Conservation (phyloP, 73 alveolate genomes). For the Paramecium octaurelia region DNA sequence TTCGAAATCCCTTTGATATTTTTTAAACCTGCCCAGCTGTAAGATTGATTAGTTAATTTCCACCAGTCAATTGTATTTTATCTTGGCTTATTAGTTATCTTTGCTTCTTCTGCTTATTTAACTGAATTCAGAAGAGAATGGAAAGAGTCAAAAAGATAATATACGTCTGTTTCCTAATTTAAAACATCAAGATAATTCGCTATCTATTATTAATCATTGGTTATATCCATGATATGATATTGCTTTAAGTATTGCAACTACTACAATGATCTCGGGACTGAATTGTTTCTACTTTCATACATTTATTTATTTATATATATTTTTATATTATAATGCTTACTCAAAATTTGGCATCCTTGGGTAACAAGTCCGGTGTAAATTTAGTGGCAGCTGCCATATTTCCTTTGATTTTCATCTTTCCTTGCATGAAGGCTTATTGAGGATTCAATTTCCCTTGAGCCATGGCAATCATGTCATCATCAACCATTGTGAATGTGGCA, state of each 20-base stretch:
- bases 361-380: constrained; percentile 79
- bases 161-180: constrained; percentile 42
- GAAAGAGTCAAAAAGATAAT: constrained; percentile 25
- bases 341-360: constrained; percentile 68
- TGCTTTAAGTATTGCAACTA: background rate
- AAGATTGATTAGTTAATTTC: background rate
- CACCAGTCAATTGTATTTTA: constrained; percentile 46
- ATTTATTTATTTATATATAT: background rate
- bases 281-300: constrained; percentile 5
- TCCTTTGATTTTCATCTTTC: constrained; percentile 83
- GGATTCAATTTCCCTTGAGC: constrained; percentile 75
- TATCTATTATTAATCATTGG: background rate
- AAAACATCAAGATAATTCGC: background rate
- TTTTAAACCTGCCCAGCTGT: constrained; percentile 41
- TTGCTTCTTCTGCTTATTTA: background rate
- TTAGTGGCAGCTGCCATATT: constrained; percentile 80
- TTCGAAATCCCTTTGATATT: background rate
- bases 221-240: constrained; percentile 3
- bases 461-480: constrained; percentile 72
- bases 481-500: constrained; percentile 73
- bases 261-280: background rate
- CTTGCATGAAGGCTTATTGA: constrained; percentile 76
- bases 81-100: background rate
- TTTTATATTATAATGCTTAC: background rate
- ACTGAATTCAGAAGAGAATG: background rate